Conservation (phyloP, 1,284 basidiomycete genomes). For the Athelia psychrophila region DNA sequence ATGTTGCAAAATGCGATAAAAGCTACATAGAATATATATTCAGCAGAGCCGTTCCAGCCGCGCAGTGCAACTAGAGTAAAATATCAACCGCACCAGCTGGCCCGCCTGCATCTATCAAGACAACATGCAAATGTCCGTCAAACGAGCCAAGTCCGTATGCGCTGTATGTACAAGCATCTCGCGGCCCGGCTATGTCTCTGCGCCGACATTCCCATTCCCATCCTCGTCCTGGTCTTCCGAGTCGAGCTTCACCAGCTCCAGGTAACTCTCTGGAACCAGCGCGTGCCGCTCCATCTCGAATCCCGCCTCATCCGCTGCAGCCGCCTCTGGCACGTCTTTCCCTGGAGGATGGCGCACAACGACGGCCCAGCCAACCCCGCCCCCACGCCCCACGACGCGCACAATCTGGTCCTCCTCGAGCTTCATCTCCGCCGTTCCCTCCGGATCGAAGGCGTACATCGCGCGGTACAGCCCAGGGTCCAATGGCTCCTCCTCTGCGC, state of each 20-base stretch:
- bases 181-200: background rate
- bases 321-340: constrained; percentile 62
- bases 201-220: background rate
- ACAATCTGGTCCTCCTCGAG: constrained; percentile 71
- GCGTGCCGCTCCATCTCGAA: constrained; percentile 35
- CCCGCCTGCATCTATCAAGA: no score
- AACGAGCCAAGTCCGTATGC: no score
- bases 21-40: no score
- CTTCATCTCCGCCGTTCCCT: constrained; percentile 75
- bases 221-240: background rate
- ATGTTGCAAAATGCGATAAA: no score
- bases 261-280: constrained; percentile 66
- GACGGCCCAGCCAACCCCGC: constrained; percentile 75
- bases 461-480: constrained; percentile 69
- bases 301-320: constrained; percentile 23
- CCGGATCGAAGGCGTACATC: constrained; percentile 66
- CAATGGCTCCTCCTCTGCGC: constrained; percentile 41
- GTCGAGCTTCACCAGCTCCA: constrained; percentile 43
- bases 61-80: no score
- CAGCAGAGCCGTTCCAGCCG: no score
- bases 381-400: constrained; percentile 63
- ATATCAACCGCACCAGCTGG: no score
- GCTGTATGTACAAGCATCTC: no score
- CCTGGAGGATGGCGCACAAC: constrained; percentile 39
- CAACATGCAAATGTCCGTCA: no score